Evolutionary conservation across 208 protist genomes (phyloP).

Genomic region (Jaenimonas drosophilae): DNA sequence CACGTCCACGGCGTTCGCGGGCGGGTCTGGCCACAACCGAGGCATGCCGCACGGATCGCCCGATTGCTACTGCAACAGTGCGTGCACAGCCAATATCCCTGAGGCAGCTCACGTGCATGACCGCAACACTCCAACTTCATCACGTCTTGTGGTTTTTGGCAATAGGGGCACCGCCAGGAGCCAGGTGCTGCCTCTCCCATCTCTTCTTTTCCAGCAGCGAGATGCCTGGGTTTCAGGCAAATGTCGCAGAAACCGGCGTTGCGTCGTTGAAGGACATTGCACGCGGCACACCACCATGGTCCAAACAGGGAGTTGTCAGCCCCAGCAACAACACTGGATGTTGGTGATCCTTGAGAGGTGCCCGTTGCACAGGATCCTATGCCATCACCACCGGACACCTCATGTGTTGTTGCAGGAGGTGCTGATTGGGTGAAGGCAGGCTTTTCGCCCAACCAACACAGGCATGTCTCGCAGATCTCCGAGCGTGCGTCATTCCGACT

Average conservation of each 20-base stretch:
- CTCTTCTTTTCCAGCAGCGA: conserved; percentile 1
- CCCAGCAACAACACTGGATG: no score
- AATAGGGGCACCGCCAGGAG: conserved; percentile 79
- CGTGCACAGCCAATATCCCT: conserved; percentile 67
- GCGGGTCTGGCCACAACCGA: conserved; percentile 45
- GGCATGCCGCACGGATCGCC: conserved; percentile 24
- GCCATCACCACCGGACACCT: no score
- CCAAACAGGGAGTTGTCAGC: conserved; percentile 11
- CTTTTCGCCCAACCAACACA: conserved; percentile 13
- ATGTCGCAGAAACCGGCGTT: conserved; percentile 83
- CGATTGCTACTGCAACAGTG: conserved; percentile 67
- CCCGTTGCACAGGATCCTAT: no score
- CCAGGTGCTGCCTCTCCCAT: conserved; percentile 7
- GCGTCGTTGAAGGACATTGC: conserved; percentile 67
- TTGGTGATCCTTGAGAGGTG: no score
- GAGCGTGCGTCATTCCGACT: conserved; percentile 65
- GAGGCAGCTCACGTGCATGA: conserved; percentile 36
- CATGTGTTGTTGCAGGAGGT: no score
- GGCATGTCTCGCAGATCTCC: conserved; percentile 59
- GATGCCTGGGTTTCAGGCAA: conserved; percentile 37
- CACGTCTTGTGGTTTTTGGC: conserved; percentile 23
- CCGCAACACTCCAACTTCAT: conserved; percentile 38
- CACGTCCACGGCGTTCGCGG: conserved; percentile 37
- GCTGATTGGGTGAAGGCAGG: no score
- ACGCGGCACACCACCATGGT: conserved; percentile 64